Percentiles rank a stretch among this genome's conserved stretches.
phyloP scores from a whole-genome alignment of 164 flowering plant genomes.

The Sedum album region DNA sequence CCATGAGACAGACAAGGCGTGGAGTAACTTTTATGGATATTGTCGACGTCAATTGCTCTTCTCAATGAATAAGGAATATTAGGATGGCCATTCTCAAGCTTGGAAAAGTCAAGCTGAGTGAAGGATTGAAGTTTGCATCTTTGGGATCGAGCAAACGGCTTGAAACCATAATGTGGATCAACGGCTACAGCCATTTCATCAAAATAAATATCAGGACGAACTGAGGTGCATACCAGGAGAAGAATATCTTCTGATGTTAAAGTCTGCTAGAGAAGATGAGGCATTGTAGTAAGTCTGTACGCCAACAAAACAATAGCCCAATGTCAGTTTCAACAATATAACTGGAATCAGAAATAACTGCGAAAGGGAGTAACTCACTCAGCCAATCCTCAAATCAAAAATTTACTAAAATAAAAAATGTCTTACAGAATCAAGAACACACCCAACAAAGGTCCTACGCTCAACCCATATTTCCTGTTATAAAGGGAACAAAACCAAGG shows the following conservation, averaged over 20 bases:
- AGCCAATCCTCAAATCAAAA: background rate
- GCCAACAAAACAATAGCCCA: background rate
- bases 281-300: background rate
- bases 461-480: background rate
- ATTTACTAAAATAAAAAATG: no score
- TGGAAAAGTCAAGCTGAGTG: conserved; percentile 33
- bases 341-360: no score
- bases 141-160: conserved; percentile 38
- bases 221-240: conserved; percentile 23
- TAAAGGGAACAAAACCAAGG: background rate
- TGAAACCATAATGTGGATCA: conserved; percentile 50
- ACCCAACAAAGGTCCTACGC: background rate
- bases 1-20: conserved; percentile 65
- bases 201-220: conserved; percentile 16
- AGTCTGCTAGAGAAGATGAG: conserved; percentile 2
- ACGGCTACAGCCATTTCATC: conserved; percentile 60
- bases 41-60: conserved; percentile 20
- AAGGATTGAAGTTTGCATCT: conserved; percentile 57
- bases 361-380: no score
- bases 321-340: background rate
- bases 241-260: background rate
- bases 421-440: background rate
- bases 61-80: conserved; percentile 29
- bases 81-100: conserved; percentile 27
- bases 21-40: conserved; percentile 57